phyloP scores from a whole-genome alignment of 78 protist genomes.

The Isochrysis galbana region DNA sequence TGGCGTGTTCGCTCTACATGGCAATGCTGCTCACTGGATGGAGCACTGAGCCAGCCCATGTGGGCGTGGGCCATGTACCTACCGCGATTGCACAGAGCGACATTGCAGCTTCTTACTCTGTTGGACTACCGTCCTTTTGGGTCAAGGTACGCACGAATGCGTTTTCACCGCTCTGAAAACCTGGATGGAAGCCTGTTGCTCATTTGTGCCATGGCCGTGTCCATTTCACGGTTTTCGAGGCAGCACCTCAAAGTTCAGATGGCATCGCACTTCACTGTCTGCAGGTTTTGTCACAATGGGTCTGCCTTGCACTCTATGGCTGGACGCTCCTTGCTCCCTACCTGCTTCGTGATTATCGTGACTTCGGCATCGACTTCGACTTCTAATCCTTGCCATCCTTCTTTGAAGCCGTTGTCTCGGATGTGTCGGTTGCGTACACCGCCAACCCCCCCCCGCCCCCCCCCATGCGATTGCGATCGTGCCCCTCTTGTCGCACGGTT shows the following conservation, averaged over 20 bases:
- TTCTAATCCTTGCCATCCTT: background rate
- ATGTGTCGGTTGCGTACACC: background rate
- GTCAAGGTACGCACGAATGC: too few species aligned
- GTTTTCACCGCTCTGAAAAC: too few species aligned
- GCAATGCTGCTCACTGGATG: constrained; percentile 43
- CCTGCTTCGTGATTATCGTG: constrained; percentile 11
- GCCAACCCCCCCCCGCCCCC: too few species aligned
- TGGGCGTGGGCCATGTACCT: background rate
- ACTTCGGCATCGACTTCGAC: constrained; percentile 37
- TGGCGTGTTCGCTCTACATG: constrained; percentile 25
- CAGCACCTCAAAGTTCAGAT: too few species aligned
- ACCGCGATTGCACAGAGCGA: background rate
- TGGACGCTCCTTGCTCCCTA: constrained; percentile 47
- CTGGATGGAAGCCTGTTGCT: too few species aligned
- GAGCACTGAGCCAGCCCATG: background rate
- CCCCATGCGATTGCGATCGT: too few species aligned
- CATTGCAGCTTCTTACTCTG: background rate
- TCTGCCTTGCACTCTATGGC: constrained; percentile 6
- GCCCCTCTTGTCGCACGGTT: too few species aligned
- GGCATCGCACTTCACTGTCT: background rate
- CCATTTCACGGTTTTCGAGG: too few species aligned
- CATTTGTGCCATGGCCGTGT: too few species aligned
- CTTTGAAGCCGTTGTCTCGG: background rate
- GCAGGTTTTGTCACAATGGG: constrained; percentile 29
- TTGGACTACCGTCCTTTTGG: background rate